These are phyloP conservation scores for Fusarium denticulatum DNA, from an alignment of 2,329 filamentous ascomycete species.

Conservation along the genomic window DNA sequence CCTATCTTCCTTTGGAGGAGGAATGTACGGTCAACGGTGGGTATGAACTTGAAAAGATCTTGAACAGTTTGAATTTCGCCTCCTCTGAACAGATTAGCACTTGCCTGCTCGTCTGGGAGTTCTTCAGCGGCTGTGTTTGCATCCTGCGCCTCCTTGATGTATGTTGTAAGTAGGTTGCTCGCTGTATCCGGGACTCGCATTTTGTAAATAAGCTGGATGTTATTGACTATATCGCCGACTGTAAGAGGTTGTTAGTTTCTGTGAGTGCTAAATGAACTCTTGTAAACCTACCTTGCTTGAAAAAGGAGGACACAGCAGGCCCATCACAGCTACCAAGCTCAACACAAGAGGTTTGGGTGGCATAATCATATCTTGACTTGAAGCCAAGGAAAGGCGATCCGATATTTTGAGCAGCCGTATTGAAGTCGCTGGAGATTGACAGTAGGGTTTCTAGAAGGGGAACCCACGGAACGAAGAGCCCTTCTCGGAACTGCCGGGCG, in stretches of 20 bases:
- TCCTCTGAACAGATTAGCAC: not conserved
- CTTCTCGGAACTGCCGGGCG: not conserved
- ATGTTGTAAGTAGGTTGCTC: not conserved
- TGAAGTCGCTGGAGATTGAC: not conserved
- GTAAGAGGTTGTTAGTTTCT: not conserved
- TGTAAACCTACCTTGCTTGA: not conserved
- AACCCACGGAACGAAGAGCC: not conserved
- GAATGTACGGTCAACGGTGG: not conserved
- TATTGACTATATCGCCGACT: not conserved
- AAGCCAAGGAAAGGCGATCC: not conserved
- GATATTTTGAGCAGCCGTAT: not conserved
- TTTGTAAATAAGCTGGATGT: not conserved
- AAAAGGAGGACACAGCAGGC: not conserved
- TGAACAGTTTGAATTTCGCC: not conserved
- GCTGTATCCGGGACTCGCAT: not conserved
- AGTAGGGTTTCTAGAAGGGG: not conserved
- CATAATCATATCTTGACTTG: not conserved
- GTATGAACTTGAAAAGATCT: not conserved
- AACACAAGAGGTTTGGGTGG: not conserved
- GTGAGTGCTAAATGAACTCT: fast-evolving
- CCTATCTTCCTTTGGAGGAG: not conserved
- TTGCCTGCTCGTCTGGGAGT: not conserved
- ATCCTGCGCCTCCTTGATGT: not conserved
- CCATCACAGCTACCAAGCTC: not conserved
- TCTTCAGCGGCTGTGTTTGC: not conserved